These are phyloP conservation scores for Phytophthora litchii DNA, from an alignment of 352 stramenopile genomes.

Conservation along the genomic window DNA sequence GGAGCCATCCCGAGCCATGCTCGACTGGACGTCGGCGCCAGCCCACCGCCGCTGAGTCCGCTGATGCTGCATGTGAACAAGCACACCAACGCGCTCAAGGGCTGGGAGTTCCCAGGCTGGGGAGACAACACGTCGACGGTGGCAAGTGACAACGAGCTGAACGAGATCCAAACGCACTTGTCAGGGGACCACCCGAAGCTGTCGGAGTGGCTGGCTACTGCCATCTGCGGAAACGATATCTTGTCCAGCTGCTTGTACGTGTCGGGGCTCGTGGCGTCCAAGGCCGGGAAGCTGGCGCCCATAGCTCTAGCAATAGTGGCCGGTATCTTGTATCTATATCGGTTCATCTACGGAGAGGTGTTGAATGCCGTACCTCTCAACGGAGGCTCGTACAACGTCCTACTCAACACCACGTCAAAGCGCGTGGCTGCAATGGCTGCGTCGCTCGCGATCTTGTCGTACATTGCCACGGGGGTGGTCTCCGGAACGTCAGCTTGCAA, in stretches of 20 bases:
- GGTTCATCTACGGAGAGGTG: constrained; percentile 95
- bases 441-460: constrained; percentile 94
- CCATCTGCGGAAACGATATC: constrained; percentile 97
- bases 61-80: constrained; percentile 82
- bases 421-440: constrained; percentile 92
- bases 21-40: constrained; percentile 40
- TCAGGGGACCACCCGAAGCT: constrained; percentile 85
- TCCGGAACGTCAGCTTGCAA: constrained; percentile 88
- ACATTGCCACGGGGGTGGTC: constrained; percentile 95
- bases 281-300: constrained; percentile 91
- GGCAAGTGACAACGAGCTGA: constrained; percentile 67
- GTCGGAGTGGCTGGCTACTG: constrained; percentile 93
- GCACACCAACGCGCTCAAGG: constrained; percentile 67
- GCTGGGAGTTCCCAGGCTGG: constrained; percentile 89
- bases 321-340: constrained; percentile 87
- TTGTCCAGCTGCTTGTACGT: constrained; percentile 94
- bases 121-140: constrained; percentile 66
- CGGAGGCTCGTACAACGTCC: constrained; percentile 95
- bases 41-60: constrained; percentile 61
- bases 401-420: constrained; percentile 96
- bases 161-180: constrained; percentile 77
- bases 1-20: constrained; percentile 58
- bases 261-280: constrained; percentile 83
- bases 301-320: constrained; percentile 91
- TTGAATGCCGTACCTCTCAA: constrained; percentile 94